phyloP scores from a whole-genome alignment of 495 filamentous ascomycete genomes.

The Halenospora varia region DNA sequence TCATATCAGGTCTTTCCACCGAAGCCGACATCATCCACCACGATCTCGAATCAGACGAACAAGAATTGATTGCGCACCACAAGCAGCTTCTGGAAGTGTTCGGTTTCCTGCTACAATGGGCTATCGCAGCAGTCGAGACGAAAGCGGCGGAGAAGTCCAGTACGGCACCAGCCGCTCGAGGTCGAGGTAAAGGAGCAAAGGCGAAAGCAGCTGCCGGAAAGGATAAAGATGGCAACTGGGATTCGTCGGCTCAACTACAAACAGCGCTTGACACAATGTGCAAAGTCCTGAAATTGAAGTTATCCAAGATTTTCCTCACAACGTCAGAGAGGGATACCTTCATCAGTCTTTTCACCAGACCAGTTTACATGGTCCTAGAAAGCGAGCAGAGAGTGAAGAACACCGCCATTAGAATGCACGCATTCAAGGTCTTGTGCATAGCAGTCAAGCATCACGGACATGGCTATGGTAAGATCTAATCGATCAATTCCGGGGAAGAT shows the following conservation, averaged over 20 bases:
- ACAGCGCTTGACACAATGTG: constrained; percentile 89
- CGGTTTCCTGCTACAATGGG: constrained; percentile 93
- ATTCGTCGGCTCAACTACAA: constrained; percentile 82
- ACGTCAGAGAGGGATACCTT: constrained; percentile 97
- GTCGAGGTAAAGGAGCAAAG: constrained; percentile 72
- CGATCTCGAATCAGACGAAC: constrained; percentile 87
- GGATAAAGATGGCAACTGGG: constrained; percentile 83
- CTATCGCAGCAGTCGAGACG: constrained; percentile 84
- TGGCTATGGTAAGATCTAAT: constrained; percentile 68
- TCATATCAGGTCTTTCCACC: constrained; percentile 89
- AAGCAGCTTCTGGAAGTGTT: constrained; percentile 91
- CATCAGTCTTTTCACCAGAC: constrained; percentile 86
- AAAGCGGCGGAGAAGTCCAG: constrained; percentile 89
- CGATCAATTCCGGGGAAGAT: not conserved
- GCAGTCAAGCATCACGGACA: constrained; percentile 98
- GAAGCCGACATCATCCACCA: constrained; percentile 82
- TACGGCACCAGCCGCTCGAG: constrained; percentile 61
- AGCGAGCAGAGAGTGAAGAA: constrained; percentile 91
- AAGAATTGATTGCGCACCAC: constrained; percentile 79
- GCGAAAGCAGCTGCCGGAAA: constrained; percentile 56
- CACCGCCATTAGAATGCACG: constrained; percentile 89
- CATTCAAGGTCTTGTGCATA: constrained; percentile 94
- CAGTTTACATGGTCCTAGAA: constrained; percentile 89
- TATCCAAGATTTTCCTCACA: constrained; percentile 87
- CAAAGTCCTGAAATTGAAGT: constrained; percentile 89